Percentiles rank a stretch among this genome's conserved stretches.
Conservation (phyloP, 306 rosid genomes). For the Begonia fuchsioides region DNA sequence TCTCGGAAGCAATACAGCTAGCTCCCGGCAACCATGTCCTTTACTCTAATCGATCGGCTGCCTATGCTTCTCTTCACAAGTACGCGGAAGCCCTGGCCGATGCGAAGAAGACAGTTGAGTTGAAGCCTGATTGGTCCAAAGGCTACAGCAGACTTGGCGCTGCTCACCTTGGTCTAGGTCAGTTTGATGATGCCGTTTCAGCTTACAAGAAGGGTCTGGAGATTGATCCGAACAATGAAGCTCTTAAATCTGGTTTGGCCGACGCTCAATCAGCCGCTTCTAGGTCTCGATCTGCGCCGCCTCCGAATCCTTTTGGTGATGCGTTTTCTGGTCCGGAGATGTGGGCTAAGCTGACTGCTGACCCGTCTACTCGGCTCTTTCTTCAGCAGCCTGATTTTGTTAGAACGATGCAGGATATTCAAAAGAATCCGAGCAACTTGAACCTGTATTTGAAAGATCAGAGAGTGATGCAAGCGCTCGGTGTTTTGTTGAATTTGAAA, state of each 20-base stretch:
- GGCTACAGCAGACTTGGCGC: constrained; percentile 93
- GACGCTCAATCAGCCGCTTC: constrained; percentile 51
- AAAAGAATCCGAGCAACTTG: constrained; percentile 48
- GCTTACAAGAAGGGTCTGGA: constrained; percentile 74
- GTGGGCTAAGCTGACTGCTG: constrained; percentile 93
- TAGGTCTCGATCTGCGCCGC: constrained; percentile 25
- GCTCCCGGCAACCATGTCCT: constrained; percentile 85
- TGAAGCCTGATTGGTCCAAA: constrained; percentile 78
- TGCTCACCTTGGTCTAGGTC: constrained; percentile 59
- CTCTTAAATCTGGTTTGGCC: constrained; percentile 57
- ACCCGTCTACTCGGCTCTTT: constrained; percentile 43
- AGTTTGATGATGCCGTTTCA: constrained; percentile 42
- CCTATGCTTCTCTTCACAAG: constrained; percentile 57
- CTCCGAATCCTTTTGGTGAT: constrained; percentile 51
- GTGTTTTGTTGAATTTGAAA: constrained; percentile 79
- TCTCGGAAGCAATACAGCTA: no score
- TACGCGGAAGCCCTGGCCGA: constrained; percentile 68
- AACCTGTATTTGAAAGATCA: constrained; percentile 64
- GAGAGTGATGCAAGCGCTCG: constrained; percentile 82
- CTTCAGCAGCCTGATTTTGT: constrained; percentile 20
- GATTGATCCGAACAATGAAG: no score
- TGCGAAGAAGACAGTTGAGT: constrained; percentile 77
- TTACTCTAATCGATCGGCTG: constrained; percentile 90
- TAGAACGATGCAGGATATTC: constrained; percentile 85
- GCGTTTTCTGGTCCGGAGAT: no score